Base-by-base conservation (phyloP, 2,329 filamentous ascomycete species). In the Ascochyta rabiei region DNA sequence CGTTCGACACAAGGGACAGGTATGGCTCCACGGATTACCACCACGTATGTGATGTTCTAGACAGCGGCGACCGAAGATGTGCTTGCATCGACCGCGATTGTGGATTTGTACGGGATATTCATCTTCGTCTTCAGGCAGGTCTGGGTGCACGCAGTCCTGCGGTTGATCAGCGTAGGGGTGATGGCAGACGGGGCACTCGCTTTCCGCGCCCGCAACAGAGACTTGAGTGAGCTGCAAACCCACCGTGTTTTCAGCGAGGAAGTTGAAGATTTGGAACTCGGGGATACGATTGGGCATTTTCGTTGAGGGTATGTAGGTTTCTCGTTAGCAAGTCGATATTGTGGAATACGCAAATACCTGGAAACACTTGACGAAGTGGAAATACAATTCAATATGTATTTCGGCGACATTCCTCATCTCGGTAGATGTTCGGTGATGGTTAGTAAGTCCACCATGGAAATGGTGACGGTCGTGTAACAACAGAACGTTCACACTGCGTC, bases 41-140 rank as follows among this genome's bases (percentile, higher is more conserved):
- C 51, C 45, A 12, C 62, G 57, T 16, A 66, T 58, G 24, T 67
- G 63, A 2, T 31, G 47, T 42, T 69, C 63, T 21, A 66, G 15
- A 37, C 66, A 69, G 3, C 16, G 41, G 4, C 64, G 57, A 7
- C 64, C 61, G 24, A 67, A 61, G 10, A 66, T 51, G 39, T 69
- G 66, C 4, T 35, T 52, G 37, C 64, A 67, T 1, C 23, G 10
- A 3, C 51, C 51, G 16, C 51, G 41, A 18, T 61, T 48, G 3
- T 19, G 28, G 10, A 68, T 46, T 21, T 61, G 60, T 1, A 64
- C 54, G 6, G 62, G 56, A 26, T 64, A 64, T 42, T 68, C 67
- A 9, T 35, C 53, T 4, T 48, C 45, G 15, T 46, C 57, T 19
- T 43, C 31, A 6, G 60, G 56, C 7, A 60, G 54, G 15, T 64